Conservation (phyloP, 108 stramenopile species). For the Fragilaria crotonensis region DNA sequence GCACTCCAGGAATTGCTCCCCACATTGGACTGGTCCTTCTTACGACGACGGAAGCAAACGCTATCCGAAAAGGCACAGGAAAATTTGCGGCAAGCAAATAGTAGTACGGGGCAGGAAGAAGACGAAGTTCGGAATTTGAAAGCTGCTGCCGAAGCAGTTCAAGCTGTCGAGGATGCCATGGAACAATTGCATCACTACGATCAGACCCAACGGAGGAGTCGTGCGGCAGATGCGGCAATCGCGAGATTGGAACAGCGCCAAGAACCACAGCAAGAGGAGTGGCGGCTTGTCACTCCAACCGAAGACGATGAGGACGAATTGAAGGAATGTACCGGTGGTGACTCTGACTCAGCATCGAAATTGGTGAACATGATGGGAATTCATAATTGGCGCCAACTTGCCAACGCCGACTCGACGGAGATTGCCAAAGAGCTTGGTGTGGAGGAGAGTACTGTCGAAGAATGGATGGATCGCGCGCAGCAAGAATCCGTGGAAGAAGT, state of each 20-base stretch:
- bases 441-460: slow-evolving; percentile 21
- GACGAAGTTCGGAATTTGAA: too few species aligned
- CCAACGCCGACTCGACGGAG: slow-evolving; percentile 34
- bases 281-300: slow-evolving; percentile 51
- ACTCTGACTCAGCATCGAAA: slow-evolving; percentile 4
- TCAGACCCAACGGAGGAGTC: slow-evolving; percentile 19
- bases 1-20: slow-evolving; percentile 48
- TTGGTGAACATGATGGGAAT: slow-evolving; percentile 28
- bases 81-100: slow-evolving; percentile 59
- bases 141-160: slow-evolving; percentile 36
- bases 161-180: slow-evolving; percentile 55
- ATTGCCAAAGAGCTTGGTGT: slow-evolving; percentile 8
- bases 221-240: slow-evolving; percentile 42
- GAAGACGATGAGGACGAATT: slow-evolving; percentile 73
- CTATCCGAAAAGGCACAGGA: slow-evolving; percentile 78
- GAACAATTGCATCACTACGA: slow-evolving; percentile 40
- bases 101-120: slow-evolving; percentile 8
- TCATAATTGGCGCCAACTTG: slow-evolving; percentile 75
- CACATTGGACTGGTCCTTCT: slow-evolving; percentile 70
- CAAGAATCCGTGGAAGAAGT: slow-evolving; percentile 64
- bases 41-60: slow-evolving; percentile 62
- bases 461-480: slow-evolving; percentile 69
- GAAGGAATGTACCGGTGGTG: slow-evolving; percentile 48
- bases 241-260: slow-evolving; percentile 18
- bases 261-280: slow-evolving; percentile 11